Percentiles rank a stretch among this genome's conserved stretches.
Conservation (phyloP, 768 basidiomycete species). For the Hebeloma cylindrosporum region DNA sequence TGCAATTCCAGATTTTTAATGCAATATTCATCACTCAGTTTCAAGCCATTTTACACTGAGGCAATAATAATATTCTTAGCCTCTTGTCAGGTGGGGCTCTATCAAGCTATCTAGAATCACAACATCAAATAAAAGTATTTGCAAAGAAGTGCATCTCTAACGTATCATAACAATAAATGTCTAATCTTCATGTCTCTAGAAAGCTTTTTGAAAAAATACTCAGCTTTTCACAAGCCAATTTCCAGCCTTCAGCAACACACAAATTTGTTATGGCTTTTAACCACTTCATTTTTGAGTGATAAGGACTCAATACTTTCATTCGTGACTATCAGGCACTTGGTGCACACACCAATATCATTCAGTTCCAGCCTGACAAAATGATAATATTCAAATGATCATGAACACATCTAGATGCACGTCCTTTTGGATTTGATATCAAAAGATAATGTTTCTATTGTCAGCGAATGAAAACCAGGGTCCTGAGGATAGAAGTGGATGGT, state of each 20-base stretch:
- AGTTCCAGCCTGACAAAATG: not conserved
- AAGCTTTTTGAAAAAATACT: not conserved
- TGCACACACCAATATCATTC: constrained; percentile 1
- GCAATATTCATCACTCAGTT: no score
- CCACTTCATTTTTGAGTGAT: not conserved
- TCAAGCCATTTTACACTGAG: no score
- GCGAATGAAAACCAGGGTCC: not conserved
- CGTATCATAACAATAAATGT: not conserved
- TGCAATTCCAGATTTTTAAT: not conserved
- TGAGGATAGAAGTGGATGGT: no score
- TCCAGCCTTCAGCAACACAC: not conserved
- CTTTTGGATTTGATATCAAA: not conserved
- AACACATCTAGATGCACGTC: not conserved
- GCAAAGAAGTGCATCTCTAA: not conserved
- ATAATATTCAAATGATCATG: not conserved
- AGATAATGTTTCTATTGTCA: constrained; percentile 2
- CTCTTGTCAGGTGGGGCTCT: not conserved
- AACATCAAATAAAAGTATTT: not conserved
- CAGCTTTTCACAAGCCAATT: not conserved
- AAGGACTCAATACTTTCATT: not conserved
- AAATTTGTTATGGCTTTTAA: not conserved
- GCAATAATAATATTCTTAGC: not conserved
- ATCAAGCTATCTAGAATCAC: not conserved
- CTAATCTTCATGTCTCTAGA: not conserved
- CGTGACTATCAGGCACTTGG: constrained; percentile 4